Evolutionary conservation across 371 early-diverging fungal species (phyloP), one percentile per base, ranked within the genome.

Genomic region (Actinomucor elegans): DNA sequence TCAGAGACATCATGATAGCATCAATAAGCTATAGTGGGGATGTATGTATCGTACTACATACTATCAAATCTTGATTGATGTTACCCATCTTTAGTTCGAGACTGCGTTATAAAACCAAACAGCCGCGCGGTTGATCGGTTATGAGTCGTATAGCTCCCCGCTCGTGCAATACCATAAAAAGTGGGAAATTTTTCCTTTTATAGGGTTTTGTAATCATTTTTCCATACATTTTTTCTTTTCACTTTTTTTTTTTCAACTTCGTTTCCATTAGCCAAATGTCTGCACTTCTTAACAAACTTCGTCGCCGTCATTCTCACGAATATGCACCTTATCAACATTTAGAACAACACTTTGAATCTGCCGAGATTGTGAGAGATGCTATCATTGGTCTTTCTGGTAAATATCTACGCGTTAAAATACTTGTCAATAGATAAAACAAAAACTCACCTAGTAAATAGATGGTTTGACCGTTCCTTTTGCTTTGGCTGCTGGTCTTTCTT

Each of bases 401-500:
- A 18, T 21, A 15, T n/a, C n/a, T n/a, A n/a, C n/a, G n/a, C n/a
- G n/a, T n/a, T n/a, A n/a, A n/a, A n/a, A n/a, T n/a, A n/a, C n/a
- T n/a, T n/a, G n/a, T n/a, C n/a, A n/a, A n/a, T n/a, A n/a, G n/a
- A n/a, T n/a, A n/a, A n/a, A n/a, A n/a, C n/a, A n/a, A n/a, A n/a
- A n/a, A n/a, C n/a, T n/a, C n/a, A n/a, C n/a, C n/a, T 46, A 5
- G 12, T 29, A 3, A 21, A 7, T 40, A 75, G 90, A 88, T 69
- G 90, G 90, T 14, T 75, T 89, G 28, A 89, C 88, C 6, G 90
- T 88, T 6, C 90, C 90, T 11, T 89, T 89, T 69, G 90, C 90
- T 18, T 69, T 89, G 40, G 86, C 90, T 31, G 90, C 90, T 5
- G 90, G 88, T 38, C 72, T 89, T 33, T 74, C 86, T 20, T 73